Base-by-base conservation (phyloP, 2,329 filamentous ascomycete genomes). In the Endoconidiophora polonica region DNA sequence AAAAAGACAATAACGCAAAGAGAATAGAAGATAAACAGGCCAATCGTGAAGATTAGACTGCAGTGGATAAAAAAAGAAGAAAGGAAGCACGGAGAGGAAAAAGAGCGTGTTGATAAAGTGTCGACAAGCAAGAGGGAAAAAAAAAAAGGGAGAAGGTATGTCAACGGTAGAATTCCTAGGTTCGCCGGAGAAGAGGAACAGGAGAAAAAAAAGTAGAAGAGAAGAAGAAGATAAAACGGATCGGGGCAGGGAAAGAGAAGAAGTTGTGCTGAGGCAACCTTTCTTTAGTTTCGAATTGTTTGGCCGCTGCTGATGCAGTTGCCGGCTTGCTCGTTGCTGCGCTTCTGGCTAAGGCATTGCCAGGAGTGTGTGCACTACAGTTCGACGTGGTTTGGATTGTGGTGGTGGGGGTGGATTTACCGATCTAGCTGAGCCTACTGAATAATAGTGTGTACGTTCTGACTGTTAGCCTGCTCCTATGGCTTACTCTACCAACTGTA, bases 91-190 rank as follows among this genome's bases (percentile, higher is more conserved):
- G 44, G 37, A 46, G 39, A 24, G 23, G 18, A 33, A 52, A 48
- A 52, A 45, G 41, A 48, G 40, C 42, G 53, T 55, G 49, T 53
- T 49, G 42, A 16, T 33, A 36, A 23, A 46, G 47, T 39, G 48
- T 49, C 44, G 48, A 50, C 36, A 45, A 46, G 46, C 43, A 46
- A 37, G 43, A 36, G 26, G 26, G 26, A 33, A 53, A 48, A 44
- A 44, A 24, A 40, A 39, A 45, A 49, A 48, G 49, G 49, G 42
- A 54, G 45, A 49, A 49, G 40, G 41, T 41, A 53, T 49, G 48
- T 50, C 48, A 50, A 53, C 52, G 44, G 39, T 49, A 41, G 40
- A 53, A 53, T 53, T 53, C 52, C 44, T 53, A 50, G 52, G 52
- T 53, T 50, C 40, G 37, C 42, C 46, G 37, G 18, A 46, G 44